A percentile compares a stretch with the other conserved stretches of the same genome.
Evolutionary conservation across 1,284 basidiomycete genomes (phyloP).

Genomic region (Moesziomyces aphidis): DNA sequence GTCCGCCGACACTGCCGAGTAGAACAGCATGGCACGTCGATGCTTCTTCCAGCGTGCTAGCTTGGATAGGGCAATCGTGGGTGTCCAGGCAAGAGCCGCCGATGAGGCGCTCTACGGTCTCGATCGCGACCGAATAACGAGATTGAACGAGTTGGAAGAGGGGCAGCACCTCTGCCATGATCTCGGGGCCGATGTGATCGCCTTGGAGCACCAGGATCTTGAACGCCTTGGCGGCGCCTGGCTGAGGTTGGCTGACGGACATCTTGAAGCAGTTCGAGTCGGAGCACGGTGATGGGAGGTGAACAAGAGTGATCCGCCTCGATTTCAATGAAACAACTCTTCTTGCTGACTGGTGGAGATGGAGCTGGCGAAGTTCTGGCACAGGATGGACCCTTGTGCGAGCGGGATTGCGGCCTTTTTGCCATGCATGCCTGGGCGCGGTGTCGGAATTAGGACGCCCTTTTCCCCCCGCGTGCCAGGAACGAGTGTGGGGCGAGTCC

Average conservation of each 20-base stretch:
- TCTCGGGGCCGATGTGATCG: conserved; percentile 97
- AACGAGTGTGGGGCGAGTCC: too few relatives aligned
- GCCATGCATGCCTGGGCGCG: too few relatives aligned
- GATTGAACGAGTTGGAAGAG: conserved; percentile 82
- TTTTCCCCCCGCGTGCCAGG: too few relatives aligned
- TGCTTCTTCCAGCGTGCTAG: conserved; percentile 84
- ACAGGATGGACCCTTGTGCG: too few relatives aligned
- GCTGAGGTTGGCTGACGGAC: conserved; percentile 2
- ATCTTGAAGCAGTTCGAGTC: conserved; percentile 5
- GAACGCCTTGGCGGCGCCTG: conserved; percentile 39
- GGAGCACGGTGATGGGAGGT: background rate
- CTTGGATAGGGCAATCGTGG: conserved; percentile 42
- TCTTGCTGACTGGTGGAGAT: too few relatives aligned
- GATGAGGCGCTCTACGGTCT: conserved; percentile 22
- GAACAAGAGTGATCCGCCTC: background rate
- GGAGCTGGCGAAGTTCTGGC: too few relatives aligned
- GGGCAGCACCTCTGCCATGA: conserved; percentile 84
- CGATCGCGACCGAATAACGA: conserved; percentile 77
- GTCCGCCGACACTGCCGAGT: conserved; percentile 91
- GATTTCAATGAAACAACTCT: too few relatives aligned
- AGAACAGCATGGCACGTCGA: conserved; percentile 68
- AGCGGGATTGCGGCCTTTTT: too few relatives aligned
- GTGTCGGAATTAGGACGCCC: too few relatives aligned
- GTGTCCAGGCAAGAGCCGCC: conserved; percentile 35
- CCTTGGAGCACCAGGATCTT: conserved; percentile 89